Evolutionary conservation across 1,284 basidiomycete species (phyloP).

Genomic region (Anthracocystis walkeri): DNA sequence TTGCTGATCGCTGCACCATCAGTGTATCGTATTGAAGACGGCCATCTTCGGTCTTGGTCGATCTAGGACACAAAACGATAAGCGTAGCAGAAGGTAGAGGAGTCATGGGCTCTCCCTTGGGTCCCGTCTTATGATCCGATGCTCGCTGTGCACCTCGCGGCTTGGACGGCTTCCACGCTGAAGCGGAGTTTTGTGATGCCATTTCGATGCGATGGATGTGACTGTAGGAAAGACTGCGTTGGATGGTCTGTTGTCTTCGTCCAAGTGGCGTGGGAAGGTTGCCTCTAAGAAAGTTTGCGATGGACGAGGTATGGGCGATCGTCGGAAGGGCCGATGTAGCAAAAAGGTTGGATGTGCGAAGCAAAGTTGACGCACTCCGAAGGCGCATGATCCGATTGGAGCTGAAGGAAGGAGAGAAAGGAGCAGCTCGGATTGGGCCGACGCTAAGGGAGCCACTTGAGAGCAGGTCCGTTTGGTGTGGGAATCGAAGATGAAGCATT

Average conservation of each 20-base stretch:
- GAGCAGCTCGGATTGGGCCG: conserved; percentile 10
- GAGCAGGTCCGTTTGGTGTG: neutral
- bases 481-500: neutral
- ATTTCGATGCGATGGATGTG: conserved; percentile 27
- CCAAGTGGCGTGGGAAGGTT: conserved; percentile 23
- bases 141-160: conserved; percentile 42
- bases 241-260: too few relatives aligned
- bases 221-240: conserved; percentile 19
- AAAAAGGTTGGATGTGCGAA: conserved; percentile 12
- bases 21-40: conserved; percentile 44
- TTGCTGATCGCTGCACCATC: conserved; percentile 60
- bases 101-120: conserved; percentile 61
- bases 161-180: conserved; percentile 47
- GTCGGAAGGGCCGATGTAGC: conserved; percentile 19
- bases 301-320: neutral
- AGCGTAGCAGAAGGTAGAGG: conserved; percentile 62
- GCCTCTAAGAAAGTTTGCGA: neutral
- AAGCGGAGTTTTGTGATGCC: conserved; percentile 16
- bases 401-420: neutral
- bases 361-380: conserved; percentile 13
- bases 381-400: conserved; percentile 22
- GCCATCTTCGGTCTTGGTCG: conserved; percentile 5
- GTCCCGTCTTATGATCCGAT: conserved; percentile 56
- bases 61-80: conserved; percentile 58
- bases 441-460: conserved; percentile 5